Evolutionary conservation across 768 basidiomycete genomes (phyloP).

Genomic region (Rhizopogon salebrosus): DNA sequence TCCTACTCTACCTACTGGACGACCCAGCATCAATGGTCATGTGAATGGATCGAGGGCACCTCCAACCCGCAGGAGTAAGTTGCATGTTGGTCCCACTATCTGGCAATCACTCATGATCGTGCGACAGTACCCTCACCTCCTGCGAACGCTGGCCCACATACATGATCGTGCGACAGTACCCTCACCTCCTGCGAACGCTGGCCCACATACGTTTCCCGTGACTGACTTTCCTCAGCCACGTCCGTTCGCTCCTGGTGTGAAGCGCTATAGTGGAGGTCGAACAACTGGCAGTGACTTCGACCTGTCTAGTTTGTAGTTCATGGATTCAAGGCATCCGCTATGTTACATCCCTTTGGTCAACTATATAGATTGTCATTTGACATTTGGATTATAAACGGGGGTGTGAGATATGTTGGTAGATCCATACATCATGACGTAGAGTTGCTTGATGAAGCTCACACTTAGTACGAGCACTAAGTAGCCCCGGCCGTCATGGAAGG

Average conservation of each 20-base stretch:
- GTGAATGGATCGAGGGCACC: slow-evolving; percentile 29
- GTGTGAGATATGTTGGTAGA: neutral
- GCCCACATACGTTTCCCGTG: slow-evolving; percentile 71
- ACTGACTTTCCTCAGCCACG: slow-evolving; percentile 76
- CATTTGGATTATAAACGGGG: neutral
- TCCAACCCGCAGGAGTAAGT: slow-evolving; percentile 46
- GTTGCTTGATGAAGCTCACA: too few relatives aligned
- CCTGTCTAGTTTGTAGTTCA: slow-evolving; percentile 29
- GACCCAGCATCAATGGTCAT: slow-evolving; percentile 13
- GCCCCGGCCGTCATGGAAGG: too few relatives aligned
- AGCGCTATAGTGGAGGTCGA: slow-evolving; percentile 62
- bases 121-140: slow-evolving; percentile 49
- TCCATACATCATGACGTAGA: neutral
- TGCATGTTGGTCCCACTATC: neutral
- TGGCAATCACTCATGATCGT: slow-evolving; percentile 8
- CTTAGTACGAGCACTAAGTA: too few relatives aligned
- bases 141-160: slow-evolving; percentile 61
- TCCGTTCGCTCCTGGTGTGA: slow-evolving; percentile 44
- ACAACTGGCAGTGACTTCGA: slow-evolving; percentile 71
- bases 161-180: too few relatives aligned
- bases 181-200: slow-evolving; percentile 59
- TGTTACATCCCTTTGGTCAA: too few relatives aligned
- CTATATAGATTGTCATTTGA: neutral
- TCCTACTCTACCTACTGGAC: slow-evolving; percentile 9
- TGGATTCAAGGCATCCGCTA: neutral